These are phyloP conservation scores for Colletotrichum sp. DNA, from an alignment of 2,329 filamentous ascomycete species.

Conservation along the genomic window DNA sequence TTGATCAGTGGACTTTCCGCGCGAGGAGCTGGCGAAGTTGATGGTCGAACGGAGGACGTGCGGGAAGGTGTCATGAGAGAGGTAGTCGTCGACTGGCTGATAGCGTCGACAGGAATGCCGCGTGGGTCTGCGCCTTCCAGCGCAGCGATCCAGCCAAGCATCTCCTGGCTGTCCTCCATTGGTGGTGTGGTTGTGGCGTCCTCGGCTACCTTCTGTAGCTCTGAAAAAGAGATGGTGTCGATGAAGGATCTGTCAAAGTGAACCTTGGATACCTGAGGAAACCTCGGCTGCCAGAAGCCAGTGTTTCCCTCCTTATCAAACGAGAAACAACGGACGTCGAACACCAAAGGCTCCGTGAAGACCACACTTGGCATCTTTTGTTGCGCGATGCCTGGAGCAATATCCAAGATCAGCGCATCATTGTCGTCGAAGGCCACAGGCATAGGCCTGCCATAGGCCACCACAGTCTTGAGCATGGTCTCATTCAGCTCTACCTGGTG, in stretches of 20 bases:
- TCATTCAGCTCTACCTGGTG: constrained; percentile 64
- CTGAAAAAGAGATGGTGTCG: constrained; percentile 71
- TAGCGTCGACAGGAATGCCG: constrained; percentile 44
- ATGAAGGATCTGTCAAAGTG: constrained; percentile 75
- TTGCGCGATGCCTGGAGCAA: constrained; percentile 48
- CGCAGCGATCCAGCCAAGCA: constrained; percentile 63
- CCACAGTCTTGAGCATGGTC: constrained; percentile 56
- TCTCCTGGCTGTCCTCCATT: constrained; percentile 64
- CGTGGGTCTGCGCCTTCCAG: constrained; percentile 61
- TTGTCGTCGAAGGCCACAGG: constrained; percentile 44
- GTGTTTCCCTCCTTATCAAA: constrained; percentile 76
- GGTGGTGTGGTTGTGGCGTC: constrained; percentile 55
- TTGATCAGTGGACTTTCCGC: background rate
- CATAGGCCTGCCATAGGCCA: constrained; percentile 48
- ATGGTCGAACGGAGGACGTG: background rate
- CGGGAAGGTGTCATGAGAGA: constrained; percentile 14
- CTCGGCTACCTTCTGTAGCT: constrained; percentile 71
- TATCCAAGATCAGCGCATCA: constrained; percentile 47
- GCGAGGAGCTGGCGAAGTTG: background rate
- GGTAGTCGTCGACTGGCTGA: constrained; percentile 50
- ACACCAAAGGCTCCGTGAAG: constrained; percentile 76
- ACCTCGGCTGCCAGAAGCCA: constrained; percentile 76
- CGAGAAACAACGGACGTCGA: constrained; percentile 80
- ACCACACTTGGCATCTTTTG: constrained; percentile 51
- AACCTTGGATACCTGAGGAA: constrained; percentile 77